Conservation (phyloP, 768 basidiomycete genomes). For the Pleurotus djamor region DNA sequence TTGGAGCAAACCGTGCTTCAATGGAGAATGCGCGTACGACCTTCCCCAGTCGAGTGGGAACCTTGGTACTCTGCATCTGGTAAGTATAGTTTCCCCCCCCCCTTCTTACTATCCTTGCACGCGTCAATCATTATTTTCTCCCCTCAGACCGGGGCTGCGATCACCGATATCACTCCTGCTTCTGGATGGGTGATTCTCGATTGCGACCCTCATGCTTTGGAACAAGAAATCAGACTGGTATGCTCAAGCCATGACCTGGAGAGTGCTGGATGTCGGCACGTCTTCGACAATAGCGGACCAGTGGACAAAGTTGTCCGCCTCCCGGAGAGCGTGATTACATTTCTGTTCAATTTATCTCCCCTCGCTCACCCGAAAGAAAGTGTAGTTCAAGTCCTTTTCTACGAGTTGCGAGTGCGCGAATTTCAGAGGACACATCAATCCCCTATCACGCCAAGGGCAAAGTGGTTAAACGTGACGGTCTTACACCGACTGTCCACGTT, state of each 20-base stretch:
- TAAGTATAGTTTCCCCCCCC: neutral
- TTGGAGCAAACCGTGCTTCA: conserved; percentile 3
- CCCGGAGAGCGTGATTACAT: neutral
- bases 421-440: neutral
- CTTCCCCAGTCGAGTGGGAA: neutral
- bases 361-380: neutral
- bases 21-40: conserved; percentile 4
- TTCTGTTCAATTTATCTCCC: neutral
- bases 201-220: conserved; percentile 23
- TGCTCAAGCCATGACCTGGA: conserved; percentile 14
- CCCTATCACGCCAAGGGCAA: neutral
- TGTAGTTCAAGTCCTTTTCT: neutral
- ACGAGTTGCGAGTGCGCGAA: neutral
- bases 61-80: conserved; percentile 11
- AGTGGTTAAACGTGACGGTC: neutral
- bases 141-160: conserved; percentile 9
- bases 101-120: neutral
- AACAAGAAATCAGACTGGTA: conserved; percentile 29
- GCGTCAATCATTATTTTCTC: conserved; percentile 1
- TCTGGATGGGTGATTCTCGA: conserved; percentile 36
- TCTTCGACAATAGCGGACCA: neutral
- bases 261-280: neutral
- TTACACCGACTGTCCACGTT: neutral
- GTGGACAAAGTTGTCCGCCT: conserved; percentile 3
- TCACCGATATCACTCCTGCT: conserved; percentile 22